phyloP scores from a whole-genome alignment of 805 yeast genomes.

The Candida hungchunana region DNA sequence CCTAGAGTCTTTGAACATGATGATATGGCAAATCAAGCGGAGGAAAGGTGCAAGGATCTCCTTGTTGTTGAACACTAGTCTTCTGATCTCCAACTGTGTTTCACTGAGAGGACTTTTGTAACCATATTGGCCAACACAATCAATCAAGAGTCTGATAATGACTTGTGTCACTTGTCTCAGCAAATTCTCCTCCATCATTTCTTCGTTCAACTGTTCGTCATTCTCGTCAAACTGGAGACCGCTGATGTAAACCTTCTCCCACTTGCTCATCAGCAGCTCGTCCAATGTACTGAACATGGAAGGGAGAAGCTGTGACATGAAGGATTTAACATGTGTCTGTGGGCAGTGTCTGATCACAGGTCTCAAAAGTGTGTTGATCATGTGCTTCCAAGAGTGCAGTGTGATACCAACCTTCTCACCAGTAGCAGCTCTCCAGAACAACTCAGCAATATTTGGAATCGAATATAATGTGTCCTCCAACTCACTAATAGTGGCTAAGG shows the following conservation, averaged over 20 bases:
- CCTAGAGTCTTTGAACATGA: slow-evolving; percentile 81
- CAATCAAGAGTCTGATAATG: slow-evolving; percentile 80
- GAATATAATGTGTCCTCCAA: slow-evolving; percentile 86
- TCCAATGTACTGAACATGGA: slow-evolving; percentile 70
- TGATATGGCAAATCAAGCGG: slow-evolving; percentile 67
- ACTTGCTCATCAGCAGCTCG: slow-evolving; percentile 62
- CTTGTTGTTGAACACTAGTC: slow-evolving; percentile 59
- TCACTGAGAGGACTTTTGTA: slow-evolving; percentile 39
- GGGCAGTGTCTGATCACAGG: slow-evolving; percentile 91
- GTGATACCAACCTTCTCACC: slow-evolving; percentile 74
- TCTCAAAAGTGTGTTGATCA: slow-evolving; percentile 84
- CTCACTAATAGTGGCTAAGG: slow-evolving; percentile 85
- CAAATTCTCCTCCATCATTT: slow-evolving; percentile 96
- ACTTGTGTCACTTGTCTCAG: slow-evolving; percentile 90
- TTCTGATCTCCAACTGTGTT: slow-evolving; percentile 62
- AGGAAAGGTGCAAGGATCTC: slow-evolving; percentile 74
- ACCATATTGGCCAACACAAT: slow-evolving; percentile 77
- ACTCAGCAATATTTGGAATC: slow-evolving; percentile 72
- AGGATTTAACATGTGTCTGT: slow-evolving; percentile 53
- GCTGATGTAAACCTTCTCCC: slow-evolving; percentile 62
- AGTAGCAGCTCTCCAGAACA: slow-evolving; percentile 83
- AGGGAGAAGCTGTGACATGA: slow-evolving; percentile 77
- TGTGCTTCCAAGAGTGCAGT: slow-evolving; percentile 94
- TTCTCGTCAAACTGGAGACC: slow-evolving; percentile 36
- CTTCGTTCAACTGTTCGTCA: slow-evolving; percentile 88